Base-by-base conservation (phyloP, 139 green algal species). In the Chlamydomonas urium region DNA sequence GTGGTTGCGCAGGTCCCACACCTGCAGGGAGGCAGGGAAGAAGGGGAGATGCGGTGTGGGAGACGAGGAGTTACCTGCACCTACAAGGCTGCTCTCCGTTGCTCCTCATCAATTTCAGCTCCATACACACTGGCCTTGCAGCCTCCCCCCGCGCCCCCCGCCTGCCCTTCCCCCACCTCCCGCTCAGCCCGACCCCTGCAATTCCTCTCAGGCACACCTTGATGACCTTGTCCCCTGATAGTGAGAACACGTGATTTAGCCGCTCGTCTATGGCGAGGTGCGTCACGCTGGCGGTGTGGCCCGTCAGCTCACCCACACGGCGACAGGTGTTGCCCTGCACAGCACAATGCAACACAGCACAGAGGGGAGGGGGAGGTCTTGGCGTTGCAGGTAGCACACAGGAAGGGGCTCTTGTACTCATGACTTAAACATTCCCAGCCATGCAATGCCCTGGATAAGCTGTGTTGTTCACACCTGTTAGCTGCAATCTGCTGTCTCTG, bases 1-100 rank as follows among this genome's bases (percentile, higher is more conserved):
- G 70, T 92, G 85, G 73, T 88, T 95, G 29, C 90, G 83, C 36
- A 95, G 73, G 80, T 95, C 90, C 90, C 90, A 95, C 23, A 91
- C 69, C 73, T 87, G 74, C 4, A 36, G 24, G 67, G 47, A 31
- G 62, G 23, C 28, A 35, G 36, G 26, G 37, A 37, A 45, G 37
- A n/a, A n/a, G n/a, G n/a, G n/a, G n/a, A n/a, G n/a, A n/a, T n/a
- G n/a, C n/a, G n/a, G n/a, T n/a, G n/a, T n/a, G n/a, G n/a, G n/a
- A n/a, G n/a, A n/a, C n/a, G n/a, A n/a, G n/a, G n/a, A n/a, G n/a
- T n/a, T n/a, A n/a, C n/a, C n/a, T n/a, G n/a, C n/a, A n/a, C n/a
- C n/a, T n/a, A n/a, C n/a, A n/a, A n/a, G n/a, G n/a, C n/a, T n/a
- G n/a, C n/a, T n/a, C n/a, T n/a, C n/a, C n/a, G n/a, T n/a, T n/a